Evolutionary conservation across 768 basidiomycete species (phyloP).

Genomic region (Antrodiella citrinella): DNA sequence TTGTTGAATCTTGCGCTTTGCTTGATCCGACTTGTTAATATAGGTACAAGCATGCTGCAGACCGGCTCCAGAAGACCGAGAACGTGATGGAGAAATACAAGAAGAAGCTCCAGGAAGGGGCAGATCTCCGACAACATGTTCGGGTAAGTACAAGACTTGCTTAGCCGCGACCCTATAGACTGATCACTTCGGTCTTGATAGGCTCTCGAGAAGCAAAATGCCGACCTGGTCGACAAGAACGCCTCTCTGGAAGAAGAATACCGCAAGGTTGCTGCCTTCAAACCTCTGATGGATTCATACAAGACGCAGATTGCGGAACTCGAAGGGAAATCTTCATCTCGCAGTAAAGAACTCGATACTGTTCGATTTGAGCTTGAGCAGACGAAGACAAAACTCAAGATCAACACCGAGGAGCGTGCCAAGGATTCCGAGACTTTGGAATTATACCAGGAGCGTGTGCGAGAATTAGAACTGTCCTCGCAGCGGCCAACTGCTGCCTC

Average conservation of each 20-base stretch:
- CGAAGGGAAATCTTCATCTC: slow-evolving; percentile 60
- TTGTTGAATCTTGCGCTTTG: neutral
- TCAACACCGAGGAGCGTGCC: slow-evolving; percentile 58
- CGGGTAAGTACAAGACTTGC: slow-evolving; percentile 46
- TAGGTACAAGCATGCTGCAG: slow-evolving; percentile 88
- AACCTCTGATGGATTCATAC: slow-evolving; percentile 88
- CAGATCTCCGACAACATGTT: slow-evolving; percentile 79
- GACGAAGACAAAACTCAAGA: slow-evolving; percentile 58
- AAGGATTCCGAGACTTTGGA: slow-evolving; percentile 82
- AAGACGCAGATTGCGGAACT: slow-evolving; percentile 79
- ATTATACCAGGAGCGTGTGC: slow-evolving; percentile 83
- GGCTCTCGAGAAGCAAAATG: slow-evolving; percentile 91
- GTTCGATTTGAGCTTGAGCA: slow-evolving; percentile 75
- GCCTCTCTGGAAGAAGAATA: slow-evolving; percentile 90
- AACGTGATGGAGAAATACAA: slow-evolving; percentile 99
- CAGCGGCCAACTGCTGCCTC: slow-evolving; percentile 36
- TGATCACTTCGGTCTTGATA: too few relatives aligned
- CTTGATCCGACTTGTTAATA: neutral
- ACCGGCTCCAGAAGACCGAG: slow-evolving; percentile 88
- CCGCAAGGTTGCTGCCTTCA: slow-evolving; percentile 77
- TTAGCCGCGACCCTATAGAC: slow-evolving; percentile 2
- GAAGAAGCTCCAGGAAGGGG: slow-evolving; percentile 94
- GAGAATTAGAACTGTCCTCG: slow-evolving; percentile 74
- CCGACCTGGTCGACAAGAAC: slow-evolving; percentile 85
- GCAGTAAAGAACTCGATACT: slow-evolving; percentile 63